Evolutionary conservation across 73 alveolate species (phyloP).

Genomic region (Paramecium biaurelia): DNA sequence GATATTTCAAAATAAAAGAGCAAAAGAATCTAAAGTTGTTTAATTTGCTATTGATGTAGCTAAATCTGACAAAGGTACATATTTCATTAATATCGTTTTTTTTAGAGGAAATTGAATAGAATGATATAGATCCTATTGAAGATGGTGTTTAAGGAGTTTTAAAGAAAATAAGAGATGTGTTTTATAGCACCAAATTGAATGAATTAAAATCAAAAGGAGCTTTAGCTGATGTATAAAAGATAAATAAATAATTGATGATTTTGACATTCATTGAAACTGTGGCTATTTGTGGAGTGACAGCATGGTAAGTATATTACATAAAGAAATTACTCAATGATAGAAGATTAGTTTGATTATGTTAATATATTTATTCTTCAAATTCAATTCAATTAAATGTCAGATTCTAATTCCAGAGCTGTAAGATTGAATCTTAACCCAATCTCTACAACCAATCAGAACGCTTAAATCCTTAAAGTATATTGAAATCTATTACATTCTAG

Average conservation of each 20-base stretch:
- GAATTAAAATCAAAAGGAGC: constrained; percentile 36
- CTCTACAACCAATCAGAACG: background rate
- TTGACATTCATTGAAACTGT: constrained; percentile 28
- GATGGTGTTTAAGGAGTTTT: background rate
- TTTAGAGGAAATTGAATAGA: constrained; percentile 11
- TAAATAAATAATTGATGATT: constrained; percentile 4
- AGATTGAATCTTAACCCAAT: background rate
- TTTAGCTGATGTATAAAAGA: background rate
- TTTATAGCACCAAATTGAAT: constrained; percentile 5
- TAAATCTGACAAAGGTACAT: constrained; percentile 9
- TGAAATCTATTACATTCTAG: background rate
- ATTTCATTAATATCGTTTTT: background rate
- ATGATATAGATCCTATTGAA: constrained; percentile 53
- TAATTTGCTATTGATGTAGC: constrained; percentile 37
- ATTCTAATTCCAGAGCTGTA: background rate
- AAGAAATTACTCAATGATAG: constrained; percentile 41
- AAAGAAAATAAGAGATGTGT: background rate
- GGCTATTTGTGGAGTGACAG: constrained; percentile 29
- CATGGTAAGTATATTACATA: constrained; percentile 42
- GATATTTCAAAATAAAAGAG: constrained; percentile 6
- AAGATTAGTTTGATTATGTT: constrained; percentile 30
- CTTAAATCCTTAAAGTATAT: background rate
- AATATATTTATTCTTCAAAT: background rate
- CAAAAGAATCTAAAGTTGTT: constrained; percentile 28
- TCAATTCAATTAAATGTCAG: background rate